A percentile compares a stretch with the other conserved stretches of the same genome.
phyloP scores from a whole-genome alignment of 2,329 filamentous ascomycete genomes.

The Amphichorda felina region DNA sequence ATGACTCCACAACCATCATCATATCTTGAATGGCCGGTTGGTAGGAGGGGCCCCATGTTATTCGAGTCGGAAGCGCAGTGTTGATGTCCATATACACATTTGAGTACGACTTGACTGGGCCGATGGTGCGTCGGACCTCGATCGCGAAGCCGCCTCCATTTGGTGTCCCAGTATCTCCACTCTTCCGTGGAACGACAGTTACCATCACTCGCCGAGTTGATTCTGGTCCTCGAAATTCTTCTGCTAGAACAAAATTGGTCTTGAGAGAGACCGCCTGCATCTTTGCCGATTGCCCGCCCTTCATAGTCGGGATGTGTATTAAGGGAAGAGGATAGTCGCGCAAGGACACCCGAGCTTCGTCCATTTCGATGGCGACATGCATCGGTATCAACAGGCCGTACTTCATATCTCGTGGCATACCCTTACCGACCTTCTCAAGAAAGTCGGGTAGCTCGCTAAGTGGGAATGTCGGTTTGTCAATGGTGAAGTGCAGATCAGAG shows the following conservation, averaged over 20 bases:
- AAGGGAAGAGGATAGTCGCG: conserved; percentile 91
- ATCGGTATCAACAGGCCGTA: conserved; percentile 86
- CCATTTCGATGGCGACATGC: conserved; percentile 80
- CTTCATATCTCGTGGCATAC: conserved; percentile 83
- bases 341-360: conserved; percentile 74
- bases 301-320: conserved; percentile 77
- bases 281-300: conserved; percentile 65
- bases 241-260: conserved; percentile 89
- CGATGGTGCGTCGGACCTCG: conserved; percentile 80
- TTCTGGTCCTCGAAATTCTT: conserved; percentile 75
- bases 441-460: conserved; percentile 72
- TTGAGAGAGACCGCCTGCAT: conserved; percentile 73
- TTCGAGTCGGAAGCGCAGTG: conserved; percentile 78
- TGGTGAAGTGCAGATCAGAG: conserved; percentile 69
- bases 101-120: conserved; percentile 92
- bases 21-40: conserved; percentile 97
- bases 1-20: conserved; percentile 98
- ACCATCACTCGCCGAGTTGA: conserved; percentile 73
- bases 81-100: conserved; percentile 89
- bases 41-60: conserved; percentile 96
- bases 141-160: conserved; percentile 62
- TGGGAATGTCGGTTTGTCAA: conserved; percentile 91
- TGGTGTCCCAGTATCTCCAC: conserved; percentile 38
- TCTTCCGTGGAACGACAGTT: conserved; percentile 64
- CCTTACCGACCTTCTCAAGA: conserved; percentile 84